Conservation (phyloP, 2,329 filamentous ascomycete genomes). For the Alternaria brassicicola region DNA sequence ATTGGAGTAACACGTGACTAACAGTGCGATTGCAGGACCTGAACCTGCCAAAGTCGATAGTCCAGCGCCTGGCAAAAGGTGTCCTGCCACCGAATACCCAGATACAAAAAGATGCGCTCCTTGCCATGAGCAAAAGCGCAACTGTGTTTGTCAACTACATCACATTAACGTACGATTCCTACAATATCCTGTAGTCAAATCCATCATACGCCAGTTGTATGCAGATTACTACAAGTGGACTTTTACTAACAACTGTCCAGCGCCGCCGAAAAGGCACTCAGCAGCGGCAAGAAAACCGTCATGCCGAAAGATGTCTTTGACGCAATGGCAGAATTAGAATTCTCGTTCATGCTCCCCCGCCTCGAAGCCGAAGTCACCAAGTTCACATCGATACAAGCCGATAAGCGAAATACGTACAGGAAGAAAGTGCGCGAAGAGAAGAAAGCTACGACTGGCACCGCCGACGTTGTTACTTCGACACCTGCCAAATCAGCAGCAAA, state of each 20-base stretch:
- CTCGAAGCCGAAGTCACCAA: slow-evolving; percentile 79
- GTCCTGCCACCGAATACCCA: slow-evolving; percentile 81
- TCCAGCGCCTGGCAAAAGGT: slow-evolving; percentile 78
- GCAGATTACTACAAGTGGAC: background rate
- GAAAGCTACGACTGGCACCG: slow-evolving; percentile 28
- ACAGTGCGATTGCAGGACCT: slow-evolving; percentile 59
- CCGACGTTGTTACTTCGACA: slow-evolving; percentile 1
- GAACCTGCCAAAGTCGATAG: slow-evolving; percentile 78
- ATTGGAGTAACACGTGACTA: background rate
- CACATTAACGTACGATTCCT: slow-evolving; percentile 67
- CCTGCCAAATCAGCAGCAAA: slow-evolving; percentile 1
- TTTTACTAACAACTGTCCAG: slow-evolving; percentile 52
- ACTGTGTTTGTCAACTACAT: slow-evolving; percentile 85
- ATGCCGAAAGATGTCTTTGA: slow-evolving; percentile 76
- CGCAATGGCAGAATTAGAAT: slow-evolving; percentile 78
- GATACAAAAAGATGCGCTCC: slow-evolving; percentile 80
- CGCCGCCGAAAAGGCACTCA: slow-evolving; percentile 72
- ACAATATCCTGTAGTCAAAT: background rate
- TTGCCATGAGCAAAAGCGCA: slow-evolving; percentile 80
- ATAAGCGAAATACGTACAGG: slow-evolving; percentile 75
- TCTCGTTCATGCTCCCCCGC: slow-evolving; percentile 70
- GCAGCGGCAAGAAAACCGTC: slow-evolving; percentile 77
- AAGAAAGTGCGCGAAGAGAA: slow-evolving; percentile 73
- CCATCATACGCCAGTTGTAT: background rate
- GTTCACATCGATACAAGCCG: slow-evolving; percentile 74